Percentiles rank a stretch among this genome's conserved stretches.
phyloP scores from a whole-genome alignment of 345 rosid species.

The Eucalyptus fibrosa region DNA sequence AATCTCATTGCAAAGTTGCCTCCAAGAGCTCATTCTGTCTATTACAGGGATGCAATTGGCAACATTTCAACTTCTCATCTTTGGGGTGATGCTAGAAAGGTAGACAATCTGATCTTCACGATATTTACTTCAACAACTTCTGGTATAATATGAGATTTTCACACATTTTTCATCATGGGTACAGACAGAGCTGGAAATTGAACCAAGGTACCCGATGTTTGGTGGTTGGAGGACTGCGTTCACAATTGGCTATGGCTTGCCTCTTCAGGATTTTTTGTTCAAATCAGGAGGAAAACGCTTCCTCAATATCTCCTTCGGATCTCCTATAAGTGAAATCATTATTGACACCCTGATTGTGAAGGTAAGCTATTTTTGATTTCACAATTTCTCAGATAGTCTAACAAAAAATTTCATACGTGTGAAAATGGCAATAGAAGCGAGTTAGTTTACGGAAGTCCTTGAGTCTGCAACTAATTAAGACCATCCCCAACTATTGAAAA shows the following conservation, averaged over 20 bases:
- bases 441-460: not conserved
- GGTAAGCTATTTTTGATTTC: slow-evolving; percentile 21
- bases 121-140: not conserved
- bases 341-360: slow-evolving; percentile 67
- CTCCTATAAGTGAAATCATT: slow-evolving; percentile 65
- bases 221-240: slow-evolving; percentile 97
- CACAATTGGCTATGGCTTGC: slow-evolving; percentile 92
- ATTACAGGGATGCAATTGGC: slow-evolving; percentile 92
- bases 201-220: slow-evolving; percentile 92
- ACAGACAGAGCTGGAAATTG: slow-evolving; percentile 82
- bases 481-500: not conserved
- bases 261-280: slow-evolving; percentile 73
- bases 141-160: not conserved
- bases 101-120: not conserved
- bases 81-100: slow-evolving; percentile 79
- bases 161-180: slow-evolving; percentile 7
- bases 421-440: not conserved
- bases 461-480: not conserved
- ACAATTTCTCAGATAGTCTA: not conserved
- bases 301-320: slow-evolving; percentile 63
- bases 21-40: slow-evolving; percentile 86
- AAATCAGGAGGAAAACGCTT: slow-evolving; percentile 66
- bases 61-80: slow-evolving; percentile 95
- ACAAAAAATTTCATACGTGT: not conserved
- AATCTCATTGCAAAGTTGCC: slow-evolving; percentile 77